Base-by-base conservation (phyloP, 495 filamentous ascomycete species). In the Lindgomyces ingoldianus region DNA sequence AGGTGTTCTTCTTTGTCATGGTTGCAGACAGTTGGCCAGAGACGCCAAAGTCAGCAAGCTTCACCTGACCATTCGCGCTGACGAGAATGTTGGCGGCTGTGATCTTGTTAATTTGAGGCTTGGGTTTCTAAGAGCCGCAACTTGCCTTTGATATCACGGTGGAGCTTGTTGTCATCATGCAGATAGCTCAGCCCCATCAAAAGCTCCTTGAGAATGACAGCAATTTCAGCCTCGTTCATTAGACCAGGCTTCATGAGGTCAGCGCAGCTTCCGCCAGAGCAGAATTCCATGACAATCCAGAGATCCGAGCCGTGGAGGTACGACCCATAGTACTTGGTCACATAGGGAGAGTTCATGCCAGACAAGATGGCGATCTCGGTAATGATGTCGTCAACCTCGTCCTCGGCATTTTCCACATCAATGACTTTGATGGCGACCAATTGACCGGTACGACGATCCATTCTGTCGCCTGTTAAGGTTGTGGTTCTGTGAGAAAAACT, bases 1-100 rank as follows among this genome's bases (percentile, higher is more conserved):
- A 98, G 0, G 94, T 98, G 72, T 98, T 98, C 76, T 96, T 96
- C 78, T 97, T 96, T 24, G 95, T 96, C 90, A 97, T 98, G n/a
- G 94, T 97, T 1, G 91, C 91, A 22, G 93, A 93, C n/a, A 98
- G 81, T 72, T 98, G 94, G 14, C 93, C 92, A 22, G 93, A 96
- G 16, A 98, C 94, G 46, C 94, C 94, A 77, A 98, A 98, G 76
- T 98, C 94, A 9, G 94, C 94, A 60, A 98, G 79, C 74, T 98
- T 98, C 58, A 98, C 94, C 75, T 97, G 91, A 3, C 94, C 95
- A 70, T 88, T 93, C 26, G 91, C 84, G 26, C 88, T 87, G 6
- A 98, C 81, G 27, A 97, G 82, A 36, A 97, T 84, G 71, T 97
- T 97, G 45, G 93, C 93, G 74, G 93, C 93, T 94, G 59, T 62